Percentiles rank a stretch among this genome's conserved stretches.
Conservation (phyloP, 176 grass and related monocot genomes). For the Leersia perrieri region DNA sequence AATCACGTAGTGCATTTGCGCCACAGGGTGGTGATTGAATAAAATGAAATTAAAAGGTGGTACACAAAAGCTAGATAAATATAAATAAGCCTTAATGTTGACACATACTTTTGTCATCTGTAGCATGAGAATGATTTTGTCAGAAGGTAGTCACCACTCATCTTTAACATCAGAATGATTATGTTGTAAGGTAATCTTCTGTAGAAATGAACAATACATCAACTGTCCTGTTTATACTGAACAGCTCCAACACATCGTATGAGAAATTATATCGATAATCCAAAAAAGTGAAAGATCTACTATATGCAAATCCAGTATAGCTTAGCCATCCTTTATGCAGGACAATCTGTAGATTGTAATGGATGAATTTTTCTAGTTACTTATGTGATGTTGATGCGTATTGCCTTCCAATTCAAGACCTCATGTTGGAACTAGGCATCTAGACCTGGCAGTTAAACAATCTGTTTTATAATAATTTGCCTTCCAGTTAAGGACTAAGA, state of each 20-base stretch:
- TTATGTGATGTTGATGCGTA: background rate
- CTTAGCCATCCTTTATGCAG: background rate
- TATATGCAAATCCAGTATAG: background rate
- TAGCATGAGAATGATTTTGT: background rate
- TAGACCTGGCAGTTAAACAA: background rate
- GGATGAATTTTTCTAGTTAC: background rate
- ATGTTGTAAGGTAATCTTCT: background rate
- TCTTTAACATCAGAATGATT: background rate
- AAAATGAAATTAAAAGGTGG: background rate
- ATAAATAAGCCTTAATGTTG: background rate
- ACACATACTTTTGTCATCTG: background rate
- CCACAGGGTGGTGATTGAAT: background rate
- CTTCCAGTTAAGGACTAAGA: conserved; percentile 4
- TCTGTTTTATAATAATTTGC: background rate
- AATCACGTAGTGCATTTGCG: background rate
- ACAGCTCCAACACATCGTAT: background rate
- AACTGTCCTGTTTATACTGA: conserved; percentile 11
- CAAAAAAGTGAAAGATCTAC: background rate
- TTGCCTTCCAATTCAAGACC: background rate
- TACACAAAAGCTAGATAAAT: background rate
- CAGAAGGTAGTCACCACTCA: background rate
- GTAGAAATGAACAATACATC: background rate
- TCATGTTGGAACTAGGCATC: background rate
- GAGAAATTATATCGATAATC: background rate
- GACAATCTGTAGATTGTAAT: background rate